phyloP scores from a whole-genome alignment of 2,329 filamentous ascomycete genomes.

The Trichophyton schoenleinii region DNA sequence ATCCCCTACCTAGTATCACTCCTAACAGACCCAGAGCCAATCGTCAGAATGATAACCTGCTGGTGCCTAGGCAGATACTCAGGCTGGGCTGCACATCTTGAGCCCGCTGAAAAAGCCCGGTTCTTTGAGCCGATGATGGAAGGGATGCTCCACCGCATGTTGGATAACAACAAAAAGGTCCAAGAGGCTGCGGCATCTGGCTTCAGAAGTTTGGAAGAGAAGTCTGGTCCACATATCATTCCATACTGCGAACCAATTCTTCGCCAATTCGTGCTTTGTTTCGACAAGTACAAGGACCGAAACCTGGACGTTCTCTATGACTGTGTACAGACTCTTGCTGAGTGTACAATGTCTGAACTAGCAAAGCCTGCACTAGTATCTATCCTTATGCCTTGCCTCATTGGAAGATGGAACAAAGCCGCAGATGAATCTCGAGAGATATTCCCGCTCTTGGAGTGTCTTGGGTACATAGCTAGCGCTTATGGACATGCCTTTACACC shows the following conservation, averaged over 20 bases:
- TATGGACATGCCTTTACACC: constrained; percentile 70
- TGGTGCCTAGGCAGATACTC: constrained; percentile 95
- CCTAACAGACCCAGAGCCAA: constrained; percentile 70
- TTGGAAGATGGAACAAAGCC: constrained; percentile 75
- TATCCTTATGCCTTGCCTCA: constrained; percentile 83
- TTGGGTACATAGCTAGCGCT: constrained; percentile 85
- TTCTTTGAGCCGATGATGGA: constrained; percentile 97
- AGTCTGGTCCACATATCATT: constrained; percentile 65
- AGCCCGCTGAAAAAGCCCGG: constrained; percentile 53
- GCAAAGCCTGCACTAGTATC: constrained; percentile 70
- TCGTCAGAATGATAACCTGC: constrained; percentile 92
- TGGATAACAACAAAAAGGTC: constrained; percentile 94
- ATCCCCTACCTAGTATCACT: constrained; percentile 82
- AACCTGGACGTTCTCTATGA: constrained; percentile 99
- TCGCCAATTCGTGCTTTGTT: constrained; percentile 82
- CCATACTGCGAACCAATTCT: constrained; percentile 86
- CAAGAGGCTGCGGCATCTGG: constrained; percentile 93
- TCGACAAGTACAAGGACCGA: constrained; percentile 89
- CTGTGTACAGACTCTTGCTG: constrained; percentile 91
- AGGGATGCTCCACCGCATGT: constrained; percentile 83
- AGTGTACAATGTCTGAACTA: constrained; percentile 72
- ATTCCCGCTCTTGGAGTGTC: constrained; percentile 88
- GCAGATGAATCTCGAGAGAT: constrained; percentile 82
- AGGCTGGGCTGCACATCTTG: constrained; percentile 72
- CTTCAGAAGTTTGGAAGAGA: constrained; percentile 91